These are phyloP conservation scores for Saccharomyces hybrid DNA, from an alignment of 1,139 yeast species.

Conservation along the genomic window DNA sequence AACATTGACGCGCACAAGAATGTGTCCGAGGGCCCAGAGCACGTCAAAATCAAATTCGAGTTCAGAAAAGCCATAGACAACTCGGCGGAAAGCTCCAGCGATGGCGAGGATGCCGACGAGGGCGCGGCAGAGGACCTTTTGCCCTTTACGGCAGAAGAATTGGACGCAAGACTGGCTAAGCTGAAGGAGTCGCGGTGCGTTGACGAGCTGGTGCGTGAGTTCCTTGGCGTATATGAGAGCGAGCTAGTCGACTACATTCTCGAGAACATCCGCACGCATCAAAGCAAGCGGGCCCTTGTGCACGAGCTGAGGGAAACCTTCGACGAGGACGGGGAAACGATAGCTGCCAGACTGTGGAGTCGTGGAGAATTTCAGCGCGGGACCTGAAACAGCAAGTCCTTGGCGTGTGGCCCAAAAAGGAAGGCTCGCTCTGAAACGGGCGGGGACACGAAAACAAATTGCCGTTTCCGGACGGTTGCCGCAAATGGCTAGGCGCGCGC, in stretches of 20 bases:
- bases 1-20: background rate
- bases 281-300: constrained; percentile 17
- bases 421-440: background rate
- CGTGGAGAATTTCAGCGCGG: constrained; percentile 7
- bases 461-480: background rate
- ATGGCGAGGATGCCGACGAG: background rate
- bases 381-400: background rate
- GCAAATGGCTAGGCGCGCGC: background rate
- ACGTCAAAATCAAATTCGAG: constrained; percentile 21
- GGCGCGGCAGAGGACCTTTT: constrained; percentile 6
- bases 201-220: constrained; percentile 29
- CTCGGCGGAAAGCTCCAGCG: constrained; percentile 5
- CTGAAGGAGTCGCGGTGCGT: constrained; percentile 19
- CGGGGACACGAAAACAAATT: background rate
- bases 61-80: constrained; percentile 19
- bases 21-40: constrained; percentile 2
- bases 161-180: constrained; percentile 11
- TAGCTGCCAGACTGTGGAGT: constrained; percentile 26
- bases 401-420: background rate
- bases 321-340: constrained; percentile 28
- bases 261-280: constrained; percentile 6
- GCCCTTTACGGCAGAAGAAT: constrained; percentile 13
- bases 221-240: constrained; percentile 30
- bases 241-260: constrained; percentile 29
- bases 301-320: constrained; percentile 29